Conservation (phyloP, 108 stramenopile genomes). For the Bacterosira constricta region DNA sequence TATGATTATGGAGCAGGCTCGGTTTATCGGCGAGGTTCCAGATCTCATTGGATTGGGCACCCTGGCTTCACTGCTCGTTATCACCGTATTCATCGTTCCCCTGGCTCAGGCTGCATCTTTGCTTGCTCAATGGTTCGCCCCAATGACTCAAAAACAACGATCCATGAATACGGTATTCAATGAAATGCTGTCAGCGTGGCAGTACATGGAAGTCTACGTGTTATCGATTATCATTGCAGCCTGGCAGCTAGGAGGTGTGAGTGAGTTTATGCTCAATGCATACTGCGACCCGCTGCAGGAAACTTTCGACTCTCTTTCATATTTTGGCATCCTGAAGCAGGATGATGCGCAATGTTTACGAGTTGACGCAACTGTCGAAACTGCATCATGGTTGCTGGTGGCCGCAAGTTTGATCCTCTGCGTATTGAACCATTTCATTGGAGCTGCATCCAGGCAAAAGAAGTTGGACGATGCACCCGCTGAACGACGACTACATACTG, state of each 20-base stretch:
- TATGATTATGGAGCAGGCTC: conserved; percentile 68
- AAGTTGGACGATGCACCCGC: conserved; percentile 16
- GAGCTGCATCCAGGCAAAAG: conserved; percentile 33
- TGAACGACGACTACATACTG: conserved; percentile 22
- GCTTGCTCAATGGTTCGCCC: conserved; percentile 54
- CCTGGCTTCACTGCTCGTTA: conserved; percentile 56
- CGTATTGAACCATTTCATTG: conserved; percentile 19
- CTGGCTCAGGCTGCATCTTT: conserved; percentile 50
- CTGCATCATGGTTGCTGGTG: conserved; percentile 62
- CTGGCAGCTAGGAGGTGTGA: conserved; percentile 73
- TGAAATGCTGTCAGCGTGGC: conserved; percentile 75
- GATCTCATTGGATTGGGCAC: conserved; percentile 64
- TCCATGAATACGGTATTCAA: conserved; percentile 24
- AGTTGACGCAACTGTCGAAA: conserved; percentile 61
- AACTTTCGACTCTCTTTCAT: conserved; percentile 61
- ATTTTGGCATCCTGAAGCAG: conserved; percentile 57
- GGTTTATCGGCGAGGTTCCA: conserved; percentile 38
- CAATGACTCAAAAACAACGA: conserved; percentile 30
- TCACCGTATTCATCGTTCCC: conserved; percentile 69
- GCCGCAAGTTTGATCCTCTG: conserved; percentile 29
- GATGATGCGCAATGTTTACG: conserved; percentile 81
- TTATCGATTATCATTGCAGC: conserved; percentile 65
- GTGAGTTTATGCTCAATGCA: conserved; percentile 71
- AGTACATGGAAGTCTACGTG: conserved; percentile 80
- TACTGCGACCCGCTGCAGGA: conserved; percentile 57